These are phyloP conservation scores for Sequoiadendron giganteum DNA, from an alignment of 75 land plant species.

Conservation along the genomic window DNA sequence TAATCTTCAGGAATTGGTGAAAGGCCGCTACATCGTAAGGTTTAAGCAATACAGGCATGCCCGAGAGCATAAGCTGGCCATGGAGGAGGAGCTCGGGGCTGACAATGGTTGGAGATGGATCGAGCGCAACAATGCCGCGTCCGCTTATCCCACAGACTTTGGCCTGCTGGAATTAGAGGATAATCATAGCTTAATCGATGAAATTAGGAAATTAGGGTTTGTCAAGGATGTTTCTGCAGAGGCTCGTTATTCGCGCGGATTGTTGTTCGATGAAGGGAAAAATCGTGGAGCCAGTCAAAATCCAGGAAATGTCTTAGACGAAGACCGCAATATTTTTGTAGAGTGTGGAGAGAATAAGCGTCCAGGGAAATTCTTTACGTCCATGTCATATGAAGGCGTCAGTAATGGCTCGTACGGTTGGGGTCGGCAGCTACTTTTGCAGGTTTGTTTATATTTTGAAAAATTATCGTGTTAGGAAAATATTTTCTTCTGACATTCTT, in stretches of 20 bases:
- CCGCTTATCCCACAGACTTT: conserved; percentile 86
- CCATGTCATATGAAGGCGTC: conserved; percentile 51
- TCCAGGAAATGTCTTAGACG: neutral
- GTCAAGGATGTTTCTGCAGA: conserved; percentile 85
- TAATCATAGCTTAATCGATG: conserved; percentile 19
- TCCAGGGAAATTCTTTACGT: conserved; percentile 65
- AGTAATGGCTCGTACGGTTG: conserved; percentile 25
- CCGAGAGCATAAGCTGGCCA: conserved; percentile 49
- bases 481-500: neutral
- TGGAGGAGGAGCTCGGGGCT: conserved; percentile 23
- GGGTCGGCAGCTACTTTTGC: conserved; percentile 57
- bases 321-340: neutral
- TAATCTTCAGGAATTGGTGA: conserved; percentile 2
- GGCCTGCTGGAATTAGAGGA: conserved; percentile 57
- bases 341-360: conserved; percentile 37
- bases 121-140: conserved; percentile 83
- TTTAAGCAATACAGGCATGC: conserved; percentile 63
- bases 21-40: conserved; percentile 60
- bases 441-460: conserved; percentile 40
- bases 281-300: neutral
- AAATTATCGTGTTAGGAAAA: neutral
- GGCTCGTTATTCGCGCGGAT: conserved; percentile 49
- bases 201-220: conserved; percentile 39
- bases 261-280: conserved; percentile 23
- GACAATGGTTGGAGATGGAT: conserved; percentile 76